These are phyloP conservation scores for Crassisporium funariophilum DNA, from an alignment of 768 basidiomycete species.

Conservation along the genomic window DNA sequence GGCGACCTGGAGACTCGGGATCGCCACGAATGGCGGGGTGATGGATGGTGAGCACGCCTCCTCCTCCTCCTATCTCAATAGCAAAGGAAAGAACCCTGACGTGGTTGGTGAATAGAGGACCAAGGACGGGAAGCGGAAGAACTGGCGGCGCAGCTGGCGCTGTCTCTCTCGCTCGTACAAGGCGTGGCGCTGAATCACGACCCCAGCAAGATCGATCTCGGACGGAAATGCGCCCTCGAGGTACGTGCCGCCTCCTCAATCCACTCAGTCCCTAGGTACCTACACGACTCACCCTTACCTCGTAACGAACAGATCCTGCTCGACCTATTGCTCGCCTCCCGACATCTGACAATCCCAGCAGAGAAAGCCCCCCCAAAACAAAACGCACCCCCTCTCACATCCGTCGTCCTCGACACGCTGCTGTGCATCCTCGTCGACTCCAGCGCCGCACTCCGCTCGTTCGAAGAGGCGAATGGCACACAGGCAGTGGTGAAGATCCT, in stretches of 20 bases:
- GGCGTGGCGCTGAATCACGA: constrained; percentile 73
- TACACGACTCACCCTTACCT: no score
- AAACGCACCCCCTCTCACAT: constrained; percentile 55
- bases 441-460: constrained; percentile 67
- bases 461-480: constrained; percentile 78
- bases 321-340: constrained; percentile 68
- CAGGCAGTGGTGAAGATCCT: constrained; percentile 85
- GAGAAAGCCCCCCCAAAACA: constrained; percentile 22
- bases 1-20: constrained; percentile 53
- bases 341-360: constrained; percentile 51
- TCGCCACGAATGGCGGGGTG: constrained; percentile 44
- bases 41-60: constrained; percentile 46
- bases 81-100: constrained; percentile 5
- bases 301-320: constrained; percentile 79
- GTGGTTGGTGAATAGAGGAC: constrained; percentile 26
- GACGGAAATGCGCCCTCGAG: constrained; percentile 68
- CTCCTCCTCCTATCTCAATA: background rate
- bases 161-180: constrained; percentile 71
- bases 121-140: constrained; percentile 48
- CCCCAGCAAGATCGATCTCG: constrained; percentile 68
- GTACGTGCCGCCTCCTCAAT: constrained; percentile 36
- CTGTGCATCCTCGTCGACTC: constrained; percentile 91
- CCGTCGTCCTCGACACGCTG: constrained; percentile 78
- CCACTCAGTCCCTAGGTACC: background rate
- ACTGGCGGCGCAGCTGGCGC: constrained; percentile 54